Percentiles rank a stretch among this genome's conserved stretches.
Evolutionary conservation across 2,329 filamentous ascomycete species (phyloP).

Genomic region (Beauveria australis): DNA sequence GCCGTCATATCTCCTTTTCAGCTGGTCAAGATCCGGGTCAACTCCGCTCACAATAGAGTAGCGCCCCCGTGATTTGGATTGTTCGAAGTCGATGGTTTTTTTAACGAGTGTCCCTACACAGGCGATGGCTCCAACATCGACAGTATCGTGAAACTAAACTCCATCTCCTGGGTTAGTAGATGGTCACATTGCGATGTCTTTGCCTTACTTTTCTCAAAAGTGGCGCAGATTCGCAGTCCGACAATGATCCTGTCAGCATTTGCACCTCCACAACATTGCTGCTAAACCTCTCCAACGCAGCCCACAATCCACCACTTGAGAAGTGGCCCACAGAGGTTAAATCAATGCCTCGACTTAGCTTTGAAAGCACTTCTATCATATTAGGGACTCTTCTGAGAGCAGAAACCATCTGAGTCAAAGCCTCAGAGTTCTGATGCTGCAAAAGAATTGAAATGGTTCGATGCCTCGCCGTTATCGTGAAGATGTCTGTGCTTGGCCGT

Average conservation of each 20-base stretch:
- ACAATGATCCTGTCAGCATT: slow-evolving; percentile 37
- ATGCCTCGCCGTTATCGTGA: slow-evolving; percentile 63
- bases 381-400: slow-evolving; percentile 67
- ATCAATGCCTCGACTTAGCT: slow-evolving; percentile 71
- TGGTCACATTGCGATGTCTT: slow-evolving; percentile 1
- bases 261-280: slow-evolving; percentile 48
- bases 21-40: slow-evolving; percentile 64
- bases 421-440: slow-evolving; percentile 55
- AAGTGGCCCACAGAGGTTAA: slow-evolving; percentile 37
- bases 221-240: neutral
- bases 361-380: slow-evolving; percentile 58
- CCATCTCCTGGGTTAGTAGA: neutral
- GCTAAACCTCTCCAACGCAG: slow-evolving; percentile 61
- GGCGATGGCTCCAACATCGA: neutral
- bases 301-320: slow-evolving; percentile 63
- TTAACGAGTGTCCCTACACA: slow-evolving; percentile 45
- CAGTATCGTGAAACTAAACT: neutral
- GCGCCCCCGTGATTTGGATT: slow-evolving; percentile 61
- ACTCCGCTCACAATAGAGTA: slow-evolving; percentile 67
- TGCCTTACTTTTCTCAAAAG: neutral
- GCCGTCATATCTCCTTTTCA: slow-evolving; percentile 71
- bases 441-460: slow-evolving; percentile 59
- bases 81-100: slow-evolving; percentile 71
- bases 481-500: slow-evolving; percentile 62
- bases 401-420: slow-evolving; percentile 47